These are phyloP conservation scores for Raffaelea ambrosiae DNA, from an alignment of 2,329 filamentous ascomycete genomes.

Conservation along the genomic window DNA sequence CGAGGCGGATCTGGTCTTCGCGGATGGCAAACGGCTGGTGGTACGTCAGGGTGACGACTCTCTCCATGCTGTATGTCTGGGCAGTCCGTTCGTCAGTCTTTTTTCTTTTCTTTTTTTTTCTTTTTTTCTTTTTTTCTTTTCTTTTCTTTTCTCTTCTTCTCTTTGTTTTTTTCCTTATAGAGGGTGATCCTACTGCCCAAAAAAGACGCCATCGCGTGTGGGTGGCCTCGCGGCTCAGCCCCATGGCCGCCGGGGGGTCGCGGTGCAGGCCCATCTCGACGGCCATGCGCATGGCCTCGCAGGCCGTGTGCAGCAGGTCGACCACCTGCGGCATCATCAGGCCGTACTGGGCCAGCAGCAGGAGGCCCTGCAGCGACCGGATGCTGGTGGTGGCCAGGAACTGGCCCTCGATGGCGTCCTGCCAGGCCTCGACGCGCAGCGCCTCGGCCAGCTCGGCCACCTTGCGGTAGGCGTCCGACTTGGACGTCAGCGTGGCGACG, in stretches of 20 bases:
- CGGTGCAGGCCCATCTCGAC: neutral
- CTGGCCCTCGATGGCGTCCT: neutral
- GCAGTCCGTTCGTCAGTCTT: no score
- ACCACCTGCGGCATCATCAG: neutral
- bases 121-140: no score
- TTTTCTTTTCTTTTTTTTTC: no score
- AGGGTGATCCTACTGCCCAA: neutral
- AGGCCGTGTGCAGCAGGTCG: neutral
- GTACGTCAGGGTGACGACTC: neutral
- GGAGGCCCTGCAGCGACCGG: neutral
- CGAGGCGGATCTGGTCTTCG: neutral
- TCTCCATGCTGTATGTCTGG: neutral
- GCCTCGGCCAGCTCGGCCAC: neutral
- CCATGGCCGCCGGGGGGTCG: neutral
- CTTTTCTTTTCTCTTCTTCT: no score
- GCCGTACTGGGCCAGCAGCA: conserved; percentile 1
- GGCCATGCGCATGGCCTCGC: conserved; percentile 1
- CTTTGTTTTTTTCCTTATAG: no score
- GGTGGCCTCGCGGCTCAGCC: neutral
- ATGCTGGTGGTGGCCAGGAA: neutral
- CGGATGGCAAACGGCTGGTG: neutral
- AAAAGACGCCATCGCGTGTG: neutral
- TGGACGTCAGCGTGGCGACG: neutral
- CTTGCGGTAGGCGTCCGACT: neutral
- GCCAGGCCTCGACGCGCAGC: neutral